These are phyloP conservation scores for Sporobolomyces roseus DNA, from an alignment of 768 basidiomycete genomes.

Conservation along the genomic window DNA sequence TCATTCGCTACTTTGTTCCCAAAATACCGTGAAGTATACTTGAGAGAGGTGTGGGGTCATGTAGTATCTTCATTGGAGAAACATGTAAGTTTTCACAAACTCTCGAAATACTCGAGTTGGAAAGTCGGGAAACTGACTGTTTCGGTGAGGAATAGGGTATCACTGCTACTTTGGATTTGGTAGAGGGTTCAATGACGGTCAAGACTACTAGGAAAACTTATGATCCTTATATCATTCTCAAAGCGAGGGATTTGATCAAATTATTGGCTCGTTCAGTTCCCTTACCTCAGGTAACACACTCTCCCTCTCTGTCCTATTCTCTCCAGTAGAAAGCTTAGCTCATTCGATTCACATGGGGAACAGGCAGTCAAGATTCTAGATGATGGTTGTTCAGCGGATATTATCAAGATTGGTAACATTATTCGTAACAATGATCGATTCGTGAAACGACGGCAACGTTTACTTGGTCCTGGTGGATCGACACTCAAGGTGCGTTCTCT, in stretches of 20 bases:
- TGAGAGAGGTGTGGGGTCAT: conserved; percentile 89
- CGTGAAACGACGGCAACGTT: conserved; percentile 89
- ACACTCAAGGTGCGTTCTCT: conserved; percentile 74
- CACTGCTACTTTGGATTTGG: conserved; percentile 83
- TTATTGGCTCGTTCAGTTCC: conserved; percentile 88
- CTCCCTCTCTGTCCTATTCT: not conserved
- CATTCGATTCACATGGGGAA: too few species aligned
- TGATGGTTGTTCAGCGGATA: conserved; percentile 86
- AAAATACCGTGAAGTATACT: conserved; percentile 94
- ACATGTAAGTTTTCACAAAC: conserved; percentile 64
- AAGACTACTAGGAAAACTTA: conserved; percentile 93
- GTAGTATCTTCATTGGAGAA: conserved; percentile 78
- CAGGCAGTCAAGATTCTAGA: conserved; percentile 87
- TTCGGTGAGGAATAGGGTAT: conserved; percentile 80
- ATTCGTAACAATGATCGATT: conserved; percentile 95
- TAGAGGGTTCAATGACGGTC: conserved; percentile 97
- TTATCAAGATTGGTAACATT: conserved; percentile 93
- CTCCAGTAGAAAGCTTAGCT: not conserved
- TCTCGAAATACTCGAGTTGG: too few species aligned
- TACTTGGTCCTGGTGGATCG: conserved; percentile 95
- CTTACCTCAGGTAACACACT: conserved; percentile 49
- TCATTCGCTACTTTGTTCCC: conserved; percentile 98
- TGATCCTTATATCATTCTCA: conserved; percentile 93
- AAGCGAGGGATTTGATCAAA: conserved; percentile 93
- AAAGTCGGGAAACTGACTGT: too few species aligned